Base-by-base conservation (phyloP, 345 rosid species). In the Brassica incana region DNA sequence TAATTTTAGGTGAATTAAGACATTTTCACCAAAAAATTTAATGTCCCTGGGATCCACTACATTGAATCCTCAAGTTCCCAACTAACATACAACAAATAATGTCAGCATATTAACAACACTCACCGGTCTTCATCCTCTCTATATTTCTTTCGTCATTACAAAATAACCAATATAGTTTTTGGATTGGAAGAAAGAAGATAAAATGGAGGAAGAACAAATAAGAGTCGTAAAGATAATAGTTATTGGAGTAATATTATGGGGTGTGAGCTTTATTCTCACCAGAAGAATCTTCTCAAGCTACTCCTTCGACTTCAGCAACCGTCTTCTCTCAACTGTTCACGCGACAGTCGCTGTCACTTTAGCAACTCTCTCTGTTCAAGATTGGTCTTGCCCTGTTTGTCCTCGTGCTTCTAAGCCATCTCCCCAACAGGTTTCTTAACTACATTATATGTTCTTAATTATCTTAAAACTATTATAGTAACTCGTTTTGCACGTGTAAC, bases 321-420 rank as follows among this genome's bases (percentile, higher is more conserved):
- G 98, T 50, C 40, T 87, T 29, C 91, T 95, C 38, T 92, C 98
- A 0, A 84, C 89, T 1, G 43, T 78, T 40, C 99, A 92, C 16
- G 97, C 95, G 1, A 71, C 71, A 27, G 18, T 87, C 4, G 95
- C 91, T 14, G 92, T 95, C 16, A 72, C 74, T 7, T 85, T 91
- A 65, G 92, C 98, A 71, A 77, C 90, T 1, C 84, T 86, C 67
- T 85, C 97, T 1, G 92, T 95, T 62, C 73, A 88, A 84, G 87
- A 90, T 75, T 90, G 95, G 99, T 83, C 81, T 35, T 89, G 92
- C 68, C 99, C 98, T 0, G 79, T 91, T 77, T 89, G 88, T 67
- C 96, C 97, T 2, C 74, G 40, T 81, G 95, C 92, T 76, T 85
- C 99, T 9, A 71, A 77, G 33, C 85, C 94, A 29, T 85, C 94